Evolutionary conservation across 1,284 basidiomycete genomes (phyloP).

Genomic region (Fomitiporia mediterranea): DNA sequence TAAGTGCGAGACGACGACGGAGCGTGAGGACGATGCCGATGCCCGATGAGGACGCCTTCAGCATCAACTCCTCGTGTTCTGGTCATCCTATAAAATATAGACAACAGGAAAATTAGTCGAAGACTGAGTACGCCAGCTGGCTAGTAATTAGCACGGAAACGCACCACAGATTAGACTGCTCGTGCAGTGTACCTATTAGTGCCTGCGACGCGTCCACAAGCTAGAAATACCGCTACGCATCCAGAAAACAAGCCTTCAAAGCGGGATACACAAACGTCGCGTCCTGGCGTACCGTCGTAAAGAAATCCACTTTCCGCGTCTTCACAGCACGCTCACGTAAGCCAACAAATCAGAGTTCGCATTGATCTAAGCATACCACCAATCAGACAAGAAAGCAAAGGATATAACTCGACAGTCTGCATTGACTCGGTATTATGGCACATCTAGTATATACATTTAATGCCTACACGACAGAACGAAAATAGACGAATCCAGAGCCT

Average conservation of each 20-base stretch:
- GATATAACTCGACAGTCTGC: too few relatives aligned
- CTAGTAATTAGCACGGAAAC: neutral
- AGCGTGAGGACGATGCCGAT: slow-evolving; percentile 44
- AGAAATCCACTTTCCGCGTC: neutral
- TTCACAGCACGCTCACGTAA: neutral
- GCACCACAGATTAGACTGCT: slow-evolving; percentile 11
- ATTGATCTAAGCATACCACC: neutral
- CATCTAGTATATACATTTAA: neutral
- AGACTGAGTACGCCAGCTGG: neutral
- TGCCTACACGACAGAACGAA: too few relatives aligned
- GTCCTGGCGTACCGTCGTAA: neutral
- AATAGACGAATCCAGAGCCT: too few relatives aligned
- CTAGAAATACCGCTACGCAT: neutral
- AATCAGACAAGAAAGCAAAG: too few relatives aligned
- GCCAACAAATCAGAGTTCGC: neutral
- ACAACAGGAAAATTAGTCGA: neutral
- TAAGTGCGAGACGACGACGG: neutral
- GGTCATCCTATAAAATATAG: slow-evolving; percentile 51
- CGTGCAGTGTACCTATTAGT: neutral
- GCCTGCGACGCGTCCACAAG: neutral
- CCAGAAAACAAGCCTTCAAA: neutral
- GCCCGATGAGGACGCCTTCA: slow-evolving; percentile 73
- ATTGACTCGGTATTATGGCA: neutral
- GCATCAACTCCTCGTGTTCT: slow-evolving; percentile 62
- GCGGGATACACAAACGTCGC: neutral